Base-by-base conservation (phyloP, 768 basidiomycete genomes). In the Suillus ampliporus region DNA sequence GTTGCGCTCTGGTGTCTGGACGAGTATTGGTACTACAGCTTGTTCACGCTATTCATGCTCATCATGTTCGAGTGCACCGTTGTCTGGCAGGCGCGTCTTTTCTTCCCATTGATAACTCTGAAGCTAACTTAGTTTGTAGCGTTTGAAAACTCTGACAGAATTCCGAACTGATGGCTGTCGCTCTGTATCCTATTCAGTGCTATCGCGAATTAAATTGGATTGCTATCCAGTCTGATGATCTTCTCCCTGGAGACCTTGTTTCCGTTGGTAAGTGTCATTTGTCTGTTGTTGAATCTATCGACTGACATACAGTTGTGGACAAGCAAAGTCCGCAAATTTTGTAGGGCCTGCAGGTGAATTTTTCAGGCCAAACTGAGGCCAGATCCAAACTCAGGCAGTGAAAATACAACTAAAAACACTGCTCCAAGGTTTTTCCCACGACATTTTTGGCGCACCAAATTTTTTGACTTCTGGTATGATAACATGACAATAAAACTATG, bases 1-100 rank as follows among this genome's bases (percentile, higher is more conserved):
- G 97, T 98, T 2, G 95, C 93, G 0, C 80, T 99, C 11, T 99
- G 97, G 97, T 94, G 92, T 73, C 77, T 99, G 69, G 97, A 99
- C 70, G 97, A 99, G 74, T 99, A 99, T 75, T 98, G 95, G 96
- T 98, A 97, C 75, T 99, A 98, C 82, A 91, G 92, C 61, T 76
- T 99, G 44, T 99, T 99, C 80, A 99, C 97, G 2, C 82, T 96
- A 28, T 98, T 99, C 85, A 99, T 99, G 97, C 83, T 99, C 40
- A 80, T 99, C 52, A 91, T 97, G 65, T 99, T 99, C 72, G 97
- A 99, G 78, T 99, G 96, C 78, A 99, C 97, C 1, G 95, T 97
- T 26, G 97, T 99, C 35, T 99, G 92, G 88, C 97, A 99, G 89
- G 95, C 93, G 67, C 56, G 89, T 76, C 34, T 19, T 62, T 40